A percentile compares a stretch with the other conserved stretches of the same genome.
Conservation (phyloP, 331 rosid species). For the Arachis monticola region DNA sequence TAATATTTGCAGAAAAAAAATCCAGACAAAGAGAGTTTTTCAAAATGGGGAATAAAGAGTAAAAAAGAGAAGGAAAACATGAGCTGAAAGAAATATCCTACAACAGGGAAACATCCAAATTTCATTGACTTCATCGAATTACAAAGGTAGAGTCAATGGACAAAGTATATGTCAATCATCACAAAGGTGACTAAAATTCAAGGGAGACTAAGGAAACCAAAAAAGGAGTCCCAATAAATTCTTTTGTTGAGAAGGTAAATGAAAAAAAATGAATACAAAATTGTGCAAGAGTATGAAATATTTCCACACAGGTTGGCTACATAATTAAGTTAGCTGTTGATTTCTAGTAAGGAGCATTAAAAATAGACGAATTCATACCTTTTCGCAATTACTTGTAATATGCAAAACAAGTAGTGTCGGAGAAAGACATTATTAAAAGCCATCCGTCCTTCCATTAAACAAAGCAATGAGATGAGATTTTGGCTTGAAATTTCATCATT, state of each 20-base stretch:
- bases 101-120: not conserved
- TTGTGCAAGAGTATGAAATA: not conserved
- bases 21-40: no score
- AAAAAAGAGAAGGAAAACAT: not conserved
- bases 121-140: slow-evolving; percentile 27
- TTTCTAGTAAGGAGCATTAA: slow-evolving; percentile 2
- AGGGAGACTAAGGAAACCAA: not conserved
- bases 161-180: not conserved
- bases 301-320: slow-evolving; percentile 6
- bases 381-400: slow-evolving; percentile 85
- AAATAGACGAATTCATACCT: slow-evolving; percentile 56
- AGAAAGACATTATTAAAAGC: slow-evolving; percentile 83
- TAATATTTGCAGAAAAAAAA: no score
- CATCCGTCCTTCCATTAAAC: slow-evolving; percentile 70
- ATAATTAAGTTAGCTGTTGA: slow-evolving; percentile 22
- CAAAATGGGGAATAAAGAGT: no score
- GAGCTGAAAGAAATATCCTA: slow-evolving; percentile 20
- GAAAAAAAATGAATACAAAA: slow-evolving; percentile 13
- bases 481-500: slow-evolving; percentile 57
- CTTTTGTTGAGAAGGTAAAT: not conserved
- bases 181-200: not conserved
- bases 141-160: slow-evolving; percentile 14
- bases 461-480: slow-evolving; percentile 71
- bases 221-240: not conserved
- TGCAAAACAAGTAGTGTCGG: slow-evolving; percentile 90